phyloP scores from a whole-genome alignment of 208 protist genomes.

The Trypanosoma platydactyli region DNA sequence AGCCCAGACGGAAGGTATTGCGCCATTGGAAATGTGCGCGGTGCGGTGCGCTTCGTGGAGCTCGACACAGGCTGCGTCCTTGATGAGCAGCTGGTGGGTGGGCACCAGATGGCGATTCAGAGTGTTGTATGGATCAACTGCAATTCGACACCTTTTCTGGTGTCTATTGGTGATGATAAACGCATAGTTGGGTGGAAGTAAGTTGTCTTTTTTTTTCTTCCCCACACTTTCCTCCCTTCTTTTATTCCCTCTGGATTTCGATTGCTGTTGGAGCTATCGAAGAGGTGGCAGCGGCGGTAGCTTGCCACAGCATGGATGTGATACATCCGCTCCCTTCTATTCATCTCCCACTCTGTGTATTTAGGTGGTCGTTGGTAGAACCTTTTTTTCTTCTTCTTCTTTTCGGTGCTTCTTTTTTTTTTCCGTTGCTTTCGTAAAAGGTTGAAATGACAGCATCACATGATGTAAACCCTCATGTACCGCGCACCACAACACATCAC shows the following conservation, averaged over 20 bases:
- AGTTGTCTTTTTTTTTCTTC: neutral
- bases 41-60: slow-evolving; percentile 22
- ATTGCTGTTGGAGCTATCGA: neutral
- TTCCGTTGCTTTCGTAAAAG: neutral
- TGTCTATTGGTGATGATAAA: slow-evolving; percentile 38
- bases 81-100: slow-evolving; percentile 5
- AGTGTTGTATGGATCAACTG: slow-evolving; percentile 39
- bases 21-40: slow-evolving; percentile 47
- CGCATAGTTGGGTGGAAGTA: slow-evolving; percentile 41
- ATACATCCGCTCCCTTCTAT: neutral
- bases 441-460: neutral
- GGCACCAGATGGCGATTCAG: slow-evolving; percentile 31
- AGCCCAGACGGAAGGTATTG: slow-evolving; percentile 38
- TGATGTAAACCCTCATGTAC: neutral
- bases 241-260: neutral
- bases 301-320: too few species aligned
- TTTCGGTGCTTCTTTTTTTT: neutral
- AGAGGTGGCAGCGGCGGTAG: too few species aligned
- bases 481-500: neutral
- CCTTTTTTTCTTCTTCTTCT: neutral
- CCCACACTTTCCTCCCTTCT: neutral
- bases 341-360: neutral
- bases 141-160: slow-evolving; percentile 30
- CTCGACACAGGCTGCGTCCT: slow-evolving; percentile 15
- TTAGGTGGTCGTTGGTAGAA: neutral